A percentile compares a stretch with the other conserved stretches of the same genome.
Conservation (phyloP, 2,329 filamentous ascomycete species). For the Coleophoma cylindrospora region DNA sequence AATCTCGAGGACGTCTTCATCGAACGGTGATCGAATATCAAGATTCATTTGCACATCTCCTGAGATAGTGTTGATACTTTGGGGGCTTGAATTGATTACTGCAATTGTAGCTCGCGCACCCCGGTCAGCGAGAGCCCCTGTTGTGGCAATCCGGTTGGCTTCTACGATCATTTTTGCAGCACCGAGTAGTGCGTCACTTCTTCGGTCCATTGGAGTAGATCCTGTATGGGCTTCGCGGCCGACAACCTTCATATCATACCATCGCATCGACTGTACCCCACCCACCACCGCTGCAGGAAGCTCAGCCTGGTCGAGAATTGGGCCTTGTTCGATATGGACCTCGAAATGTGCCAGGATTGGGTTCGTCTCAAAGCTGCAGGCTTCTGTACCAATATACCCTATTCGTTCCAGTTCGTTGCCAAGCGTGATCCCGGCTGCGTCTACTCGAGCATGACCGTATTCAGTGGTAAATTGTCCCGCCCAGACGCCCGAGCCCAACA, state of each 20-base stretch:
- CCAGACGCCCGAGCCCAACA: conserved; percentile 71
- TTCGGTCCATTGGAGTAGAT: conserved; percentile 59
- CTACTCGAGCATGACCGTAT: conserved; percentile 52
- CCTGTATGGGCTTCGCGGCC: conserved; percentile 68
- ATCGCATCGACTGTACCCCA: conserved; percentile 68
- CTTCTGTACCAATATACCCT: conserved; percentile 56
- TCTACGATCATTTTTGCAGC: conserved; percentile 55
- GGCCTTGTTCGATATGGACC: conserved; percentile 77
- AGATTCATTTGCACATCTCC: conserved; percentile 8
- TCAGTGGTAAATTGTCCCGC: conserved; percentile 56
- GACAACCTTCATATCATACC: conserved; percentile 60
- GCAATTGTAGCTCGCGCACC: conserved; percentile 15
- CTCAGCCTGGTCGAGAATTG: conserved; percentile 57
- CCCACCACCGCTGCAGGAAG: conserved; percentile 52
- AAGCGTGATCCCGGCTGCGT: conserved; percentile 56
- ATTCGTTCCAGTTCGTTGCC: conserved; percentile 64
- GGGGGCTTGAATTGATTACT: conserved; percentile 11
- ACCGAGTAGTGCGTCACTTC: conserved; percentile 61
- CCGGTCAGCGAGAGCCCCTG: neutral
- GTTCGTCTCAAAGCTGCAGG: conserved; percentile 47
- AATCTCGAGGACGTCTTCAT: conserved; percentile 8
- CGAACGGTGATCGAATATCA: conserved; percentile 7
- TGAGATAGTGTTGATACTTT: conserved; percentile 11
- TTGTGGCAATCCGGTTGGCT: neutral
- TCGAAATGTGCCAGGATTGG: conserved; percentile 73